Conservation (phyloP, 257 asterid genomes). For the Petunia axillaris region DNA sequence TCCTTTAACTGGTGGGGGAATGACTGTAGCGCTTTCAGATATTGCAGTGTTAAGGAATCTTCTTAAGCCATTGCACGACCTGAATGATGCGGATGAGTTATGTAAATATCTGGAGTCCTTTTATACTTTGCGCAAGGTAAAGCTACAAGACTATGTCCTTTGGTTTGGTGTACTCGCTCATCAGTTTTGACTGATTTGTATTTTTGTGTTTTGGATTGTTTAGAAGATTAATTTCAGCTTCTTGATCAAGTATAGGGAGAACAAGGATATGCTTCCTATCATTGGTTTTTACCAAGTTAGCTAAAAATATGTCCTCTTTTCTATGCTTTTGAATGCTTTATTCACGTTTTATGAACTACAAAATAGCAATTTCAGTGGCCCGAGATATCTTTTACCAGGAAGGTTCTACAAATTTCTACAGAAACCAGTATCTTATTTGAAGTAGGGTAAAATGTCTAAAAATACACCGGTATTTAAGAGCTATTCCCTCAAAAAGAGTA, state of each 20-base stretch:
- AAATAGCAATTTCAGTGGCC: neutral
- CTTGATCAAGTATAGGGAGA: conserved; percentile 5
- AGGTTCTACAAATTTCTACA: conserved; percentile 1
- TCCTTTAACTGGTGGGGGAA: conserved; percentile 68
- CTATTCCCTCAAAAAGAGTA: neutral
- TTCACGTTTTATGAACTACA: neutral
- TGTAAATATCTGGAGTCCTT: conserved; percentile 54
- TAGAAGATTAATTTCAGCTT: neutral
- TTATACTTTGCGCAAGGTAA: conserved; percentile 57
- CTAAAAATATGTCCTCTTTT: neutral
- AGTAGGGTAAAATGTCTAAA: neutral
- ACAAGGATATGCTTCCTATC: neutral
- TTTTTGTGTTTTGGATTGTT: neutral
- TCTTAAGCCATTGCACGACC: conserved; percentile 45
- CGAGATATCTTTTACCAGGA: neutral
- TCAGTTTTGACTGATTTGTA: neutral
- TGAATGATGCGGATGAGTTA: conserved; percentile 47
- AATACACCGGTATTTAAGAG: neutral
- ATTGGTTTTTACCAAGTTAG: neutral
- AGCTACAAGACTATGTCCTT: neutral
- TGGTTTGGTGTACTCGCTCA: neutral
- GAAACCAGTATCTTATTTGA: conserved; percentile 1
- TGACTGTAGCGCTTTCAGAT: conserved; percentile 65
- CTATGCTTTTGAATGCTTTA: neutral
- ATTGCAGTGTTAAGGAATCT: conserved; percentile 52